These are phyloP conservation scores for Boletus pseudopeckii DNA, from an alignment of 768 basidiomycete species.

Conservation along the genomic window DNA sequence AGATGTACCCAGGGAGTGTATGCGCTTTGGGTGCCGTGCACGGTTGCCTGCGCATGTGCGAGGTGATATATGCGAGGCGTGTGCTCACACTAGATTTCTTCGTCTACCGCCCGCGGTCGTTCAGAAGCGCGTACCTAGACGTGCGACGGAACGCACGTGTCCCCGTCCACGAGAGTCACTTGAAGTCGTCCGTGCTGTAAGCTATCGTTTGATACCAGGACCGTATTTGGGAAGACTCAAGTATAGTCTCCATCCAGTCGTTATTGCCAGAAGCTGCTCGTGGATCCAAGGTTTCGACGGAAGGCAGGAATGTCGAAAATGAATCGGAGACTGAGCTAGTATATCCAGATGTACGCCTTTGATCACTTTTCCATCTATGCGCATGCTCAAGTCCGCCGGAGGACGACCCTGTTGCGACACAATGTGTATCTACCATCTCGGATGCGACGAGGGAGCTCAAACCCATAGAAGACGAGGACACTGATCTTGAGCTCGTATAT, in stretches of 20 bases:
- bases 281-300: neutral
- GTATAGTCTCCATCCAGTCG: neutral
- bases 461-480: neutral
- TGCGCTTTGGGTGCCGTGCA: slow-evolving; percentile 20
- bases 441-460: neutral
- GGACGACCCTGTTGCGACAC: neutral
- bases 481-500: slow-evolving; percentile 16
- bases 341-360: slow-evolving; percentile 23
- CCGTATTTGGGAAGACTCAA: neutral
- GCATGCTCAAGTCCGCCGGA: slow-evolving; percentile 2
- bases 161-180: neutral
- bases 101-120: neutral
- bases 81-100: slow-evolving; percentile 7
- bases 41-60: neutral
- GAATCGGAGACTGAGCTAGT: slow-evolving; percentile 14
- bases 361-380: neutral
- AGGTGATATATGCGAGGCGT: slow-evolving; percentile 12
- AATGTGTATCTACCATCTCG: neutral
- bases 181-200: neutral
- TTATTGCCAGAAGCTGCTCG: neutral
- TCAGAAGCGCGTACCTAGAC: slow-evolving; percentile 1
- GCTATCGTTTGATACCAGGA: neutral
- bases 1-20: slow-evolving; percentile 1
- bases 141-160: neutral
- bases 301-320: neutral